Conservation (phyloP, 495 filamentous ascomycete species). For the Beverwykella pulmonaria region DNA sequence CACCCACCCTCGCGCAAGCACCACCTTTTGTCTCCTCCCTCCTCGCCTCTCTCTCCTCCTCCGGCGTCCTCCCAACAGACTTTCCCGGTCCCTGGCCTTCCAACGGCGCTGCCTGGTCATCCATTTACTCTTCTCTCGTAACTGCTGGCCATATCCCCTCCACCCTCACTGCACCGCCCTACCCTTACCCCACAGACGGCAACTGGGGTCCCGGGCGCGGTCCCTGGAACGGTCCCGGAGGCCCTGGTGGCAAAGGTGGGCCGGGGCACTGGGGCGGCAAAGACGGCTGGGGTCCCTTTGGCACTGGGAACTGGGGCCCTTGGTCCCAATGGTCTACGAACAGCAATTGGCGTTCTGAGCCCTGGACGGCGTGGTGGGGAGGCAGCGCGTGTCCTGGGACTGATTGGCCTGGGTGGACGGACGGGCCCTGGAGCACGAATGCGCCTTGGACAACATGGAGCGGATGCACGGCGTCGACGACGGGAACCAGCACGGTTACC, state of each 20-base stretch:
- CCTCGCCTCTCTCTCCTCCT: no score
- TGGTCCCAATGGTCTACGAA: conserved; percentile 32
- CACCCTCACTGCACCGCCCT: conserved; percentile 6
- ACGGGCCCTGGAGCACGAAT: conserved; percentile 37
- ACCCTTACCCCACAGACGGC: not conserved
- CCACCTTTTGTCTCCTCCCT: not conserved
- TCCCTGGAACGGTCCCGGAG: conserved; percentile 21
- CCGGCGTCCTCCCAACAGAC: conserved; percentile 16
- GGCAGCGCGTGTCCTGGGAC: conserved; percentile 34
- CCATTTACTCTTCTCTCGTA: conserved; percentile 16
- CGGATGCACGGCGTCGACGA: conserved; percentile 41
- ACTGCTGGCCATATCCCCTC: conserved; percentile 7
- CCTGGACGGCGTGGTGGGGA: conserved; percentile 46
- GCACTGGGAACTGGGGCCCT: conserved; percentile 34
- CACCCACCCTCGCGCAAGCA: not conserved
- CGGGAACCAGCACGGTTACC: conserved; percentile 37
- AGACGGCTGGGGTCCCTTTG: conserved; percentile 18
- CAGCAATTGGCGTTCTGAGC: conserved; percentile 32
- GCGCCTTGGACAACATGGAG: conserved; percentile 45
- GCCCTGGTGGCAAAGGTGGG: not conserved
- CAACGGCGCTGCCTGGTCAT: conserved; percentile 13
- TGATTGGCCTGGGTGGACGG: conserved; percentile 45
- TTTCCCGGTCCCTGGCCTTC: conserved; percentile 9
- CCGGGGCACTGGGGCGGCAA: conserved; percentile 14
- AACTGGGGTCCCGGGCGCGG: conserved; percentile 21